Evolutionary conservation across 768 basidiomycete species (phyloP).

Genomic region (Mycena albidolilacea): DNA sequence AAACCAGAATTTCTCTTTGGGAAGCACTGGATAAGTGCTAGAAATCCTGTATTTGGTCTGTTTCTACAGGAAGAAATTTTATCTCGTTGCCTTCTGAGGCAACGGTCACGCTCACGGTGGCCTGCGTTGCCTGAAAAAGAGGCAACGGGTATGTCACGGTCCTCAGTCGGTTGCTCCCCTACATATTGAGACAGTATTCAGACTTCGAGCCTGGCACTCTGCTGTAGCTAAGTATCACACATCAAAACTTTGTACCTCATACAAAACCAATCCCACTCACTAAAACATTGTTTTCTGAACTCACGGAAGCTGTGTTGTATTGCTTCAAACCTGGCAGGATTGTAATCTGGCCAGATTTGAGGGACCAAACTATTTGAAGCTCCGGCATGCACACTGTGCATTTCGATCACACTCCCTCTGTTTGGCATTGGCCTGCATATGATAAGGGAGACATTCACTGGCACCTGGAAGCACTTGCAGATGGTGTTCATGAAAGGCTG

Average conservation of each 20-base stretch:
- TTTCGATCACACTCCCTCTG: conserved; percentile 16
- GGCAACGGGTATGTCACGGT: too few relatives aligned
- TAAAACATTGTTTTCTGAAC: not conserved
- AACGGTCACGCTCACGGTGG: too few relatives aligned
- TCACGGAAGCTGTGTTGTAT: not conserved
- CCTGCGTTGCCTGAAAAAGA: too few relatives aligned
- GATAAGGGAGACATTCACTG: conserved; percentile 7
- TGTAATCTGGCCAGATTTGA: conserved; percentile 6
- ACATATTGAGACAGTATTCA: too few relatives aligned
- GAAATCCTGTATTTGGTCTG: too few relatives aligned
- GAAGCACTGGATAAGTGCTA: too few relatives aligned
- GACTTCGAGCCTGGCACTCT: conserved; percentile 7
- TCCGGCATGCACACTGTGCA: conserved; percentile 14
- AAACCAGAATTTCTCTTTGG: too few relatives aligned
- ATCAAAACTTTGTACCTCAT: not conserved
- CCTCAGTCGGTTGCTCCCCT: too few relatives aligned
- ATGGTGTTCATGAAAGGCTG: conserved; percentile 10
- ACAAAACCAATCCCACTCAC: conserved; percentile 1
- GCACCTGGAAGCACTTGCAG: not conserved
- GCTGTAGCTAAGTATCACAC: conserved; percentile 2
- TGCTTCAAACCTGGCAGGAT: conserved; percentile 3
- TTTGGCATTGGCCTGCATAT: conserved; percentile 4
- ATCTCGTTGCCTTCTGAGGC: too few relatives aligned
- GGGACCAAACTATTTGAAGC: not conserved
- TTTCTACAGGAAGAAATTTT: too few relatives aligned